phyloP scores from a whole-genome alignment of 495 filamentous ascomycete genomes.

The Annulohypoxylon stygium region DNA sequence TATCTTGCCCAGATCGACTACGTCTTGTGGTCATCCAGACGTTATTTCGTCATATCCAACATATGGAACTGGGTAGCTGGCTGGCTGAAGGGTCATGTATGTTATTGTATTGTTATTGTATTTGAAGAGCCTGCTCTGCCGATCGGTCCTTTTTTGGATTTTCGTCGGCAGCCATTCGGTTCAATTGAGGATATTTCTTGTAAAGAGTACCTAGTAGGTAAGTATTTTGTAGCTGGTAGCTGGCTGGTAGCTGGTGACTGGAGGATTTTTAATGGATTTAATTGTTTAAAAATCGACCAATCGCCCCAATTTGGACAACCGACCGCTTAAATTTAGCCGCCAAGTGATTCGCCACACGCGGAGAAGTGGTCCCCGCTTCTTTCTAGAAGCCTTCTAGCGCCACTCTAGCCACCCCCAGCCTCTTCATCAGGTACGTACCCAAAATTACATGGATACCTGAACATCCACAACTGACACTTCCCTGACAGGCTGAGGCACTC shows the following conservation, averaged over 20 bases:
- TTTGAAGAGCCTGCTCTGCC: slow-evolving; percentile 15
- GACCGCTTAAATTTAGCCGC: slow-evolving; percentile 47
- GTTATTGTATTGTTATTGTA: neutral
- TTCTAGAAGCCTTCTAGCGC: slow-evolving; percentile 47
- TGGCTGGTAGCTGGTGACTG: neutral
- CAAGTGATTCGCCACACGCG: slow-evolving; percentile 41
- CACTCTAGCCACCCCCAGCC: neutral
- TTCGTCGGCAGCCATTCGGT: slow-evolving; percentile 39
- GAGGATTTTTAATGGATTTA: neutral
- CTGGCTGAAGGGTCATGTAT: neutral
- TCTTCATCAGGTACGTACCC: slow-evolving; percentile 20
- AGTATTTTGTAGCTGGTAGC: neutral
- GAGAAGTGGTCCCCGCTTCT: slow-evolving; percentile 24
- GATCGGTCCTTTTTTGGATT: slow-evolving; percentile 42
- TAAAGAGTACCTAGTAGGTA: too few species aligned
- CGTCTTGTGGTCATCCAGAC: slow-evolving; percentile 2
- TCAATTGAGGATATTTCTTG: slow-evolving; percentile 39
- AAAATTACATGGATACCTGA: slow-evolving; percentile 5
- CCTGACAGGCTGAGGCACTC: slow-evolving; percentile 16
- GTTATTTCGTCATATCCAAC: neutral
- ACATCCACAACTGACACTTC: neutral
- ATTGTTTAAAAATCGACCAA: neutral
- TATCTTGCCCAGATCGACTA: slow-evolving; percentile 2
- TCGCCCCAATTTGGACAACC: slow-evolving; percentile 24
- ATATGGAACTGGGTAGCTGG: neutral